Base-by-base conservation (phyloP, 805 yeast genomes). In the Huiozyma sinensis region DNA sequence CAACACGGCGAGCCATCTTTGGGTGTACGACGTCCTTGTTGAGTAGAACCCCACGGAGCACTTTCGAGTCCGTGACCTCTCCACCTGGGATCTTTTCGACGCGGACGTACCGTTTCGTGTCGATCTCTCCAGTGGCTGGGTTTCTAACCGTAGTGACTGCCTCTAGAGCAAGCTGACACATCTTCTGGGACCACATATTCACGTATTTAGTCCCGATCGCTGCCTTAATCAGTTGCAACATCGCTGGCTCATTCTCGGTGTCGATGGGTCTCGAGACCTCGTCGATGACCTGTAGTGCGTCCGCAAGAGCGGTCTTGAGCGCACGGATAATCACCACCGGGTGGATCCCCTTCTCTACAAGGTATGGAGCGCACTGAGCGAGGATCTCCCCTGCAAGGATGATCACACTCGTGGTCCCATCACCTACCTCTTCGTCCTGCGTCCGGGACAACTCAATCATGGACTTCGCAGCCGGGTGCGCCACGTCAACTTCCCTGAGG, bases 21-120 rank as follows among this genome's bases (percentile, higher is more conserved):
- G 99, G 98, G 67, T 92, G 99, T n/a, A 94, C 88, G 46, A 92
- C 94, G 61, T 92, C 99, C 67, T 92, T 92, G 71, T 92, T 92
- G 56, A 92, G 75, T 68, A 92, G 70, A 42, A 90, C 83, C 50
- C 99, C 99, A 58, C 84, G 89, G 57, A 92, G 72, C 11, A 92
- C 96, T 50, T 73, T 73, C 39, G 89, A 79, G 55, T 90, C 95
- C 54, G 86, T 81, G 50, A 92, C 87, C 53, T 92, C 98, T 36
- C 97, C 98, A 58, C 99, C 99, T 38, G 98, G 95, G 48, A 92
- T 83, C 70, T 92, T 92, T 68, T 92, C 98, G 47, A 92, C 78
- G 52, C 96, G 79, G 24, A 83, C 90, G 61, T 87, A 92, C 65
- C 97, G 76, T 71, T 92, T 92, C 60, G 80, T 78, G 64, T 92